Percentiles rank a stretch among this genome's conserved stretches.
Conservation (phyloP, 495 filamentous ascomycete species). For the Trichocladium antarcticum region DNA sequence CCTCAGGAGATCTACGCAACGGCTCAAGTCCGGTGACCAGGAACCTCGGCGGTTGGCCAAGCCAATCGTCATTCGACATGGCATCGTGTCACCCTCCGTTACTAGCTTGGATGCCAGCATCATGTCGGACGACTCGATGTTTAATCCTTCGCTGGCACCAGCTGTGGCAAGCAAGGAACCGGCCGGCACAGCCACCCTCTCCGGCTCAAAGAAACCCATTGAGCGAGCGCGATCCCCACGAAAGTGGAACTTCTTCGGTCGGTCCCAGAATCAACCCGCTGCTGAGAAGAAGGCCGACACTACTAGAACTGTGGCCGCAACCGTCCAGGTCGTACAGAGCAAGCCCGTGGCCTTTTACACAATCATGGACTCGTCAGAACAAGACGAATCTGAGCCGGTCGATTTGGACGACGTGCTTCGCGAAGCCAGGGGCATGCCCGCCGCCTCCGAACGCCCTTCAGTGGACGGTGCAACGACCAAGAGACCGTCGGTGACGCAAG, state of each 20-base stretch:
- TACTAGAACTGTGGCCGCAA: constrained; percentile 31
- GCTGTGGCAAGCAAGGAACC: constrained; percentile 10
- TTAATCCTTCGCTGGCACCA: constrained; percentile 21
- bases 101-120: constrained; percentile 42
- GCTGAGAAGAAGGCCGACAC: constrained; percentile 29
- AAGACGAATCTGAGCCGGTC: constrained; percentile 46
- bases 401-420: constrained; percentile 58
- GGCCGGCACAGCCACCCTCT: constrained; percentile 1
- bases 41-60: constrained; percentile 32
- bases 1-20: constrained; percentile 42
- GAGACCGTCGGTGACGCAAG: constrained; percentile 4
- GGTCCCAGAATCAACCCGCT: constrained; percentile 47
- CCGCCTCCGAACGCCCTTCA: background rate
- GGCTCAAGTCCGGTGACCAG: constrained; percentile 31
- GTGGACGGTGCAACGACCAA: background rate
- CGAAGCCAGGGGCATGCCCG: constrained; percentile 37
- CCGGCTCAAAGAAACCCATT: constrained; percentile 40
- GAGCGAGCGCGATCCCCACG: constrained; percentile 49
- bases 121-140: constrained; percentile 41
- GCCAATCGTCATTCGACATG: constrained; percentile 30
- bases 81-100: constrained; percentile 34
- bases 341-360: constrained; percentile 67
- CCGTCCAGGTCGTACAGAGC: constrained; percentile 31
- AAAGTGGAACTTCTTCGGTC: constrained; percentile 79
- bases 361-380: constrained; percentile 62